Evolutionary conservation across 179 eudicot genomes (phyloP).

Genomic region (Corrigiola litoralis): DNA sequence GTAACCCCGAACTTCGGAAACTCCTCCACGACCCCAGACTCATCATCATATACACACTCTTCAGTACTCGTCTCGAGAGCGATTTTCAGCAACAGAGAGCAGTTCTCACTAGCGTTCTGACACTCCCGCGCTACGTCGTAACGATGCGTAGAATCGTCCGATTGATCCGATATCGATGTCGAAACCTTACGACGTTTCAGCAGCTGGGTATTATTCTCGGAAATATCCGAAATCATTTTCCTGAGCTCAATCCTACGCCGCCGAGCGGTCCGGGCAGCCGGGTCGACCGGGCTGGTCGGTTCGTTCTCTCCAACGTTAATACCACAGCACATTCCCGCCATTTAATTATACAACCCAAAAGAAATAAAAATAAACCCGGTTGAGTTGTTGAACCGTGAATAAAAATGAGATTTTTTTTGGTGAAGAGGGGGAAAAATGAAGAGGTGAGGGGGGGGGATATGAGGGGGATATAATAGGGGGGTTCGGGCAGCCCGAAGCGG

Average conservation of each 20-base stretch:
- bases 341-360: not conserved
- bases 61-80: not conserved
- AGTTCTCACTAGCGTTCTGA: constrained; percentile 12
- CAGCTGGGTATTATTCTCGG: constrained; percentile 3
- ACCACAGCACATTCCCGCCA: constrained; percentile 51
- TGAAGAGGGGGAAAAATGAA: not conserved
- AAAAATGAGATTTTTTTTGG: not conserved
- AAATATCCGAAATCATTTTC: constrained; percentile 29
- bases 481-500: constrained; percentile 13
- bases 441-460: not conserved
- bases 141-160: not conserved
- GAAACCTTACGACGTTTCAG: constrained; percentile 28
- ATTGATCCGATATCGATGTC: not conserved
- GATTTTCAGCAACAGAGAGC: not conserved
- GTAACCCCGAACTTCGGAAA: constrained; percentile 56
- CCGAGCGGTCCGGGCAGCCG: constrained; percentile 29
- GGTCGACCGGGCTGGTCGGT: constrained; percentile 31
- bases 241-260: constrained; percentile 47
- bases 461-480: not conserved
- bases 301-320: constrained; percentile 34
- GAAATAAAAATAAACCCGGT: constrained; percentile 9
- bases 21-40: not conserved
- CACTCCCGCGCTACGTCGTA: constrained; percentile 11
- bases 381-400: not conserved
- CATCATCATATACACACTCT: no score